Conservation (phyloP, 2,329 filamentous ascomycete genomes). For the Pseudogymnoascus sp. region DNA sequence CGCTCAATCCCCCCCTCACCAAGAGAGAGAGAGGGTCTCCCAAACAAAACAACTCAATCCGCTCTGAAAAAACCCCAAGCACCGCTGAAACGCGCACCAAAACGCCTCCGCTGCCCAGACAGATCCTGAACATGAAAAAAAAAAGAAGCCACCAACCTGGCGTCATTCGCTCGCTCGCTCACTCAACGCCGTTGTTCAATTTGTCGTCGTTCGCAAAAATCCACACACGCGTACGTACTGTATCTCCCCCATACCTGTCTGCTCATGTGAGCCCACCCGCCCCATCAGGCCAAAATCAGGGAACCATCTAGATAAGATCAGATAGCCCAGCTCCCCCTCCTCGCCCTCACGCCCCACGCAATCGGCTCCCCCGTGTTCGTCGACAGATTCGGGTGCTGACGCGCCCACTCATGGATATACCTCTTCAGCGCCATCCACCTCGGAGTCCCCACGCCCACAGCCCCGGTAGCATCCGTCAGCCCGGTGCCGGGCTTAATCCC, state of each 20-base stretch:
- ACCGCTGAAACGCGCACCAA: not conserved
- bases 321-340: conserved; percentile 66
- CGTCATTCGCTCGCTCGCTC: not conserved
- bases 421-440: conserved; percentile 76
- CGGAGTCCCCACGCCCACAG: conserved; percentile 36
- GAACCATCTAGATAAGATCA: conserved; percentile 26
- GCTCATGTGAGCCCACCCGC: not conserved
- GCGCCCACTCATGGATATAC: conserved; percentile 85
- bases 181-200: not conserved
- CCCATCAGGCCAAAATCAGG: too few relatives aligned
- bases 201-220: not conserved
- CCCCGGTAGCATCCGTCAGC: conserved; percentile 57
- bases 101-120: not conserved
- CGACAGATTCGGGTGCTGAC: conserved; percentile 68
- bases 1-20: not conserved
- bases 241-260: not conserved
- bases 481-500: conserved; percentile 45
- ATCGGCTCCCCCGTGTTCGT: conserved; percentile 44
- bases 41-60: not conserved
- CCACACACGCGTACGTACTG: not conserved
- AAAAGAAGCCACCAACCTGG: not conserved
- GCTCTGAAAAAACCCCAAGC: not conserved
- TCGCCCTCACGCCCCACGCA: conserved; percentile 59
- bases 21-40: not conserved
- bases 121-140: not conserved